Percentiles rank a stretch among this genome's conserved stretches.
These are phyloP conservation scores for Cladophialophora psammophila DNA, from an alignment of 2,329 filamentous ascomycete species.

Conservation along the genomic window DNA sequence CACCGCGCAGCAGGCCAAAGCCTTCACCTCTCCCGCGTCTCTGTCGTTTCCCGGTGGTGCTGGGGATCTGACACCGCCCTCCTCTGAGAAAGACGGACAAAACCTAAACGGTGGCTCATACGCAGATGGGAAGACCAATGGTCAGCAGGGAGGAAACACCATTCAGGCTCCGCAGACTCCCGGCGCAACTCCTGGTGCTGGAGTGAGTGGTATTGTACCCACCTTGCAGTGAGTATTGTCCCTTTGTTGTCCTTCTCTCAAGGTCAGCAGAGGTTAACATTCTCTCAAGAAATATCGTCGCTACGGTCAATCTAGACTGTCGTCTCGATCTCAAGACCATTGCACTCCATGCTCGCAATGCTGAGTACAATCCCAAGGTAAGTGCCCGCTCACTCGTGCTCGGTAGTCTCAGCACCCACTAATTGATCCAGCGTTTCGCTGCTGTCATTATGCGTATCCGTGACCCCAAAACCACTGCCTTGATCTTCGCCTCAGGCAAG, in stretches of 20 bases:
- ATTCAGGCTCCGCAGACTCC: conserved; percentile 84
- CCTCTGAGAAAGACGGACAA: conserved; percentile 71
- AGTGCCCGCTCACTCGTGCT: conserved; percentile 45
- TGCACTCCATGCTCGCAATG: conserved; percentile 95
- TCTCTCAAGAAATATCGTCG: conserved; percentile 89
- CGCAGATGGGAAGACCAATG: conserved; percentile 58
- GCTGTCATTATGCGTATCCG: conserved; percentile 99
- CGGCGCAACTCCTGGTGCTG: conserved; percentile 86
- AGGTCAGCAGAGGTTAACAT: conserved; percentile 60
- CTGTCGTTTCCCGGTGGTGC: conserved; percentile 88
- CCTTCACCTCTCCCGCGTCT: conserved; percentile 90
- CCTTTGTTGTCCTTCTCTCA: conserved; percentile 51
- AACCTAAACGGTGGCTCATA: conserved; percentile 53
- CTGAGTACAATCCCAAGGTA: conserved; percentile 99
- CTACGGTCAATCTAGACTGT: conserved; percentile 97
- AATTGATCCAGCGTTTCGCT: conserved; percentile 82
- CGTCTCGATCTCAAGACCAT: conserved; percentile 98
- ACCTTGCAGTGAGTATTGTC: conserved; percentile 91
- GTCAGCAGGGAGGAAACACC: conserved; percentile 70
- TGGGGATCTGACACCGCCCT: conserved; percentile 81
- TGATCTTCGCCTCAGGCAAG: conserved; percentile 98
- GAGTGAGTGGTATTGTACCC: conserved; percentile 85
- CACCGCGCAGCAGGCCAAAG: conserved; percentile 91
- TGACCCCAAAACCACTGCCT: conserved; percentile 95
- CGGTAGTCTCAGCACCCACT: conserved; percentile 43